Evolutionary conservation across 2,329 filamentous ascomycete species (phyloP).

Genomic region (Pseudocercospora pini-densiflorae): DNA sequence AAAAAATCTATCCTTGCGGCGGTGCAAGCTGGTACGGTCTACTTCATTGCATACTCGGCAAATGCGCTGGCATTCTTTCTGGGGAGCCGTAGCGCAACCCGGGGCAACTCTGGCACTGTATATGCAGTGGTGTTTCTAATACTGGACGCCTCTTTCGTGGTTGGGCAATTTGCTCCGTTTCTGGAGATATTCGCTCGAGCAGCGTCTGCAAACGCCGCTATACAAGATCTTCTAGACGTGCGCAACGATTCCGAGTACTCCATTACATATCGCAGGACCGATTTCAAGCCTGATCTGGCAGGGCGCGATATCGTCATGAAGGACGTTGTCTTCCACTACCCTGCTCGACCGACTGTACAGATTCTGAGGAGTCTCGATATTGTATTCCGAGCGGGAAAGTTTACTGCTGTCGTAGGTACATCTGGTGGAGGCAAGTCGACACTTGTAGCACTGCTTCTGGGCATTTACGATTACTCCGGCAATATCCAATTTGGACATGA

Average conservation of each 20-base stretch:
- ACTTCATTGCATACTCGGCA: slow-evolving; percentile 51
- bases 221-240: slow-evolving; percentile 50
- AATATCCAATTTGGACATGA: slow-evolving; percentile 45
- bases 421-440: slow-evolving; percentile 53
- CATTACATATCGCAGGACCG: slow-evolving; percentile 35
- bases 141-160: slow-evolving; percentile 66
- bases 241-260: slow-evolving; percentile 29
- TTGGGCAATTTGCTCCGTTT: slow-evolving; percentile 67
- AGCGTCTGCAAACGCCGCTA: slow-evolving; percentile 54
- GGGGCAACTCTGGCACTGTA: slow-evolving; percentile 53
- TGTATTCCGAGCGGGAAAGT: slow-evolving; percentile 43
- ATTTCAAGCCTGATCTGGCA: slow-evolving; percentile 26
- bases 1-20: slow-evolving; percentile 48
- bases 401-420: slow-evolving; percentile 52
- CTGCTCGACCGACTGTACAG: slow-evolving; percentile 47
- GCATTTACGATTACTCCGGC: slow-evolving; percentile 49
- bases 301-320: slow-evolving; percentile 41
- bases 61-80: slow-evolving; percentile 54
- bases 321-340: slow-evolving; percentile 50
- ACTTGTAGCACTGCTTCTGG: slow-evolving; percentile 47
- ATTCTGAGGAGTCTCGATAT: slow-evolving; percentile 47
- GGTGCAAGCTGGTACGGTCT: slow-evolving; percentile 49
- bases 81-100: slow-evolving; percentile 40
- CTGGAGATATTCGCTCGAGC: slow-evolving; percentile 61
- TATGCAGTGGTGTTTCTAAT: slow-evolving; percentile 70